A percentile compares a stretch with the other conserved stretches of the same genome.
Evolutionary conservation across 1,284 basidiomycete genomes (phyloP).

Genomic region (Malassezia furfur): DNA sequence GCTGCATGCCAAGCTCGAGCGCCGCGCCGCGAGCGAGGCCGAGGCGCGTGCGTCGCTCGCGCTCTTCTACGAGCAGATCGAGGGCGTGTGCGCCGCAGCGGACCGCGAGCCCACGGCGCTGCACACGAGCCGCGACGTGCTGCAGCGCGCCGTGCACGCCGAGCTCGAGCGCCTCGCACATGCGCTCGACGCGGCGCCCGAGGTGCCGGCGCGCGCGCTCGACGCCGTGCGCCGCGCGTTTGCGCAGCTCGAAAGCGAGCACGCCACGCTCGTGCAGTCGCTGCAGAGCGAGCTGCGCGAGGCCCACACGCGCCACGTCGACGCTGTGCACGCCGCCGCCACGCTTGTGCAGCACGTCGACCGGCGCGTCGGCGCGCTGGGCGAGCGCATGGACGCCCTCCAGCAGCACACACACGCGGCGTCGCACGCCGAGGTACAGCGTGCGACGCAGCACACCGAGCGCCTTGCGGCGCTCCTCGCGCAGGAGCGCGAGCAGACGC

Average conservation of each 20-base stretch:
- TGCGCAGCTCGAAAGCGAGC: background rate
- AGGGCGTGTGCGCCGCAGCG: background rate
- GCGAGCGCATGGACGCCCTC: background rate
- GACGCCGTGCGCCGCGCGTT: background rate
- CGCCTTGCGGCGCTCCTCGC: background rate
- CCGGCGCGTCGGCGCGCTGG: background rate
- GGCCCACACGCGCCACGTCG: background rate
- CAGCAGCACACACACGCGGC: background rate
- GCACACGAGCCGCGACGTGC: background rate
- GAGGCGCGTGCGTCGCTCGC: constrained; percentile 5
- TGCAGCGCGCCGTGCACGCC: background rate
- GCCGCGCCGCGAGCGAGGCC: constrained; percentile 1
- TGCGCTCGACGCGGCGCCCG: background rate
- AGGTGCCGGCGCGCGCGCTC: background rate
- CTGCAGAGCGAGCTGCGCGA: background rate
- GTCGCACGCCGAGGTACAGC: background rate
- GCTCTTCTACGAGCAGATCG: background rate
- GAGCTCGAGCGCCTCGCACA: background rate
- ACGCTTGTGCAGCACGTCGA: background rate
- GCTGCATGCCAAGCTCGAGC: constrained; percentile 67
- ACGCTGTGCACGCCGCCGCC: background rate
- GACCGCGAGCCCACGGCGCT: background rate
- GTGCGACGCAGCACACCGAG: background rate
- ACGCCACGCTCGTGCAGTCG: background rate
- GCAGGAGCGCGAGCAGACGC: background rate